Percentiles rank a stretch among this genome's conserved stretches.
Conservation (phyloP, 192 early-diverging fungal species). For the Coemansia sp. region DNA sequence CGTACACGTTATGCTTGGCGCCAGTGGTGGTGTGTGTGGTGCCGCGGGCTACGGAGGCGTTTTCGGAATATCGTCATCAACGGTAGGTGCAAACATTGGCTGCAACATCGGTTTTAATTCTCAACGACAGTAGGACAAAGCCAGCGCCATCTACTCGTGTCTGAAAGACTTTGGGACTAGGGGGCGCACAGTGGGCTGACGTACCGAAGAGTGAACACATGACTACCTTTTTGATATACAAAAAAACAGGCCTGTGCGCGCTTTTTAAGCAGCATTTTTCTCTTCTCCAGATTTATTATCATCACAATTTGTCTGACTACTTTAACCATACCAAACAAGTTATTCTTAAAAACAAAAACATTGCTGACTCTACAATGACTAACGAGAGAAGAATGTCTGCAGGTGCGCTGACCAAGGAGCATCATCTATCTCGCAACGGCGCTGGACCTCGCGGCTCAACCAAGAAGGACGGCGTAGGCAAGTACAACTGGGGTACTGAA, state of each 20-base stretch:
- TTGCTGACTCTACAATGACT: neutral
- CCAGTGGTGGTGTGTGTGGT: constrained; percentile 26
- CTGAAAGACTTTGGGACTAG: neutral
- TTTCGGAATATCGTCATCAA: constrained; percentile 24
- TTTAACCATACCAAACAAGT: neutral
- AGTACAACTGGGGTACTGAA: constrained; percentile 29
- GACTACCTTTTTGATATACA: neutral
- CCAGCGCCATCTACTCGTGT: constrained; percentile 3
- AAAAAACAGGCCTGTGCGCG: neutral
- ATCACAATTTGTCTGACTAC: constrained; percentile 1
- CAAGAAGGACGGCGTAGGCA: constrained; percentile 35
- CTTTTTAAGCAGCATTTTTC: neutral
- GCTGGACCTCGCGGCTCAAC: constrained; percentile 14
- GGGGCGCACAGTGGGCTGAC: too few relatives aligned
- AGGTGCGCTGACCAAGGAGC: constrained; percentile 25
- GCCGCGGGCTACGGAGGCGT: constrained; percentile 25
- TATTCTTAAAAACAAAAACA: too few relatives aligned
- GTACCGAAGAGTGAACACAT: neutral
- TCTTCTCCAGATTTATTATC: neutral
- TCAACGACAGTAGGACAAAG: constrained; percentile 19
- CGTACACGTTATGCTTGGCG: constrained; percentile 23
- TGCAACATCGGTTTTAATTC: constrained; percentile 16
- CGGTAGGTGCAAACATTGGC: constrained; percentile 22
- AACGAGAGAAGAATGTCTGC: constrained; percentile 12
- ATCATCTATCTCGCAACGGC: constrained; percentile 34